Conservation (phyloP, 2,329 filamentous ascomycete species). For the Aspergillus viridinutans region DNA sequence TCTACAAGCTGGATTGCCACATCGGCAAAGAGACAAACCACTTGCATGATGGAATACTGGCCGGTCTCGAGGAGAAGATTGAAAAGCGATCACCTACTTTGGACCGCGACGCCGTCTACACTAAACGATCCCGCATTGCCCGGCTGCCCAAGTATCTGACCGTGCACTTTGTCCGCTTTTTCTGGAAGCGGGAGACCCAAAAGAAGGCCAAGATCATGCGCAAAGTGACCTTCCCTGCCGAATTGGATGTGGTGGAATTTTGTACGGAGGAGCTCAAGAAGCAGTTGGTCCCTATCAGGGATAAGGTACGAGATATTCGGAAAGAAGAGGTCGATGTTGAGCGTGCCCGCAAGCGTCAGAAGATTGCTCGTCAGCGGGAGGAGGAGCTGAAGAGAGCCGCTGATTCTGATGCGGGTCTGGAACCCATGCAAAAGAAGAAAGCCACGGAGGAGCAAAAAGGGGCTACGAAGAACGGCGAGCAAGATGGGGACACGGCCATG, state of each 20-base stretch:
- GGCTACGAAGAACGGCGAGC: constrained; percentile 46
- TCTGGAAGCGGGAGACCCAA: constrained; percentile 91
- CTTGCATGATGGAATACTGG: constrained; percentile 78
- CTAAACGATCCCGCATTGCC: constrained; percentile 84
- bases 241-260: constrained; percentile 90
- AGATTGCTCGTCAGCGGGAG: constrained; percentile 58
- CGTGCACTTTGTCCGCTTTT: constrained; percentile 96
- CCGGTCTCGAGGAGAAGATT: constrained; percentile 78
- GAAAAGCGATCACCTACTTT: constrained; percentile 82
- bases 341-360: constrained; percentile 86
- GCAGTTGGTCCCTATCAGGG: constrained; percentile 82
- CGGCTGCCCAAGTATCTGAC: constrained; percentile 92
- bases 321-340: constrained; percentile 95
- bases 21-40: constrained; percentile 86
- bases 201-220: constrained; percentile 99
- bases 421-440: constrained; percentile 47
- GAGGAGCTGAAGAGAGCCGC: constrained; percentile 46
- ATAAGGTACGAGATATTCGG: constrained; percentile 90
- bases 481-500: constrained; percentile 70
- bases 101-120: constrained; percentile 76
- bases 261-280: constrained; percentile 86
- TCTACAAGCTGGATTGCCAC: constrained; percentile 94
- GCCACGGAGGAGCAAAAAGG: constrained; percentile 49
- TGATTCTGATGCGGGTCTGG: constrained; percentile 26
- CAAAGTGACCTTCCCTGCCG: constrained; percentile 92